Evolutionary conservation across 2,329 filamentous ascomycete genomes (phyloP), one percentile per base, ranked within the genome.

Genomic region (Pezicula neosporulosa): DNA sequence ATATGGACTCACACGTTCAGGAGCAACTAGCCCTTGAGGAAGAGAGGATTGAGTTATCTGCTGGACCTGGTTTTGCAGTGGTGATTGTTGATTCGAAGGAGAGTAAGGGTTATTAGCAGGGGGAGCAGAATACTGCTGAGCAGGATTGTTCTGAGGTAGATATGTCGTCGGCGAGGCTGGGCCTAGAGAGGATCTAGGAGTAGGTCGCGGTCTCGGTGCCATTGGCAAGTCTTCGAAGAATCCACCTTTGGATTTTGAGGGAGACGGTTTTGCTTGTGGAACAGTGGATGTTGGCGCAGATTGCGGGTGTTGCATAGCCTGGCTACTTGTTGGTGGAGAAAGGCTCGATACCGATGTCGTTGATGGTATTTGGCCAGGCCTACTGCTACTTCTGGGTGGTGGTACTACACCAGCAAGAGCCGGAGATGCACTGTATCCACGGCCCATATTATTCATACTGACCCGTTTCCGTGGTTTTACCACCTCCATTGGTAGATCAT

Each of bases 401-500:
- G 63, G 54, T n/a, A 19, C 42, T 30, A 15, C 21, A 27, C 46
- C 35, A 44, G 21, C 37, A 16, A 48, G 19, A 33, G 52, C 43
- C 21, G 56, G 50, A 47, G 57, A 30, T 43, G 48, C 41, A 70
- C 56, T 60, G 48, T 54, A 56, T 36, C 54, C 51, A 44, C 54
- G 53, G 42, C 56, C 59, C 54, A 64, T 58, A 48, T 63, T 57
- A 41, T 82, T 81, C 61, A 80, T 76, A 62, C 80, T 83, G 6
- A 75, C 68, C 48, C 86, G 76, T 73, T 87, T 86, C 77, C 63
- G 87, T 24, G 77, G 83, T 60, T 87, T 87, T 27, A 87, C 81
- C 28, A 99, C 80, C 49, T 97, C 93, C 70, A 94, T 89, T 4
- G 94, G 94, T 18, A 99, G 77, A 71, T 99, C 95, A 63, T 97